These are phyloP conservation scores for Candida yuanshanica DNA, from an alignment of 805 yeast genomes.

Conservation along the genomic window DNA sequence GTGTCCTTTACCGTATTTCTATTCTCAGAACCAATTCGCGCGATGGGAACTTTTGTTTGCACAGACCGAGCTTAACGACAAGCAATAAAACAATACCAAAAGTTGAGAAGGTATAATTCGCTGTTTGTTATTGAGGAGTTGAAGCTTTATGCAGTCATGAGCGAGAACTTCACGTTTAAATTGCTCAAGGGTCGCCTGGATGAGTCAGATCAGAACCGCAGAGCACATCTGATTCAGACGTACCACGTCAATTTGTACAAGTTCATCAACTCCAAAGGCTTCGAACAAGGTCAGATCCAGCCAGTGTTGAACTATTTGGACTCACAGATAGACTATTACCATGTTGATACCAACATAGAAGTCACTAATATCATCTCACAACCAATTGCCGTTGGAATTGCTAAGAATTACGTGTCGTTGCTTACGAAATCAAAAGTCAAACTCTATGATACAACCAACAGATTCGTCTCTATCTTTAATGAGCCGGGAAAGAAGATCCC, in stretches of 20 bases:
- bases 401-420: slow-evolving; percentile 19
- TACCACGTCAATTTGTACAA: slow-evolving; percentile 9
- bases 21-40: neutral
- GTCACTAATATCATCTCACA: slow-evolving; percentile 11
- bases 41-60: neutral
- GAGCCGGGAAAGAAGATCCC: slow-evolving; percentile 21
- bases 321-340: slow-evolving; percentile 13
- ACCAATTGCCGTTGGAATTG: slow-evolving; percentile 13
- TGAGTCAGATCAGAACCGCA: neutral
- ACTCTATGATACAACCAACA: slow-evolving; percentile 25
- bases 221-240: slow-evolving; percentile 4
- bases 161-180: neutral
- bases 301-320: slow-evolving; percentile 11
- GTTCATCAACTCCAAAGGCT: slow-evolving; percentile 5
- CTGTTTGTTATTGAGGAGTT: no score
- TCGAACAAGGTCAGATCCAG: slow-evolving; percentile 2
- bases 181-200: neutral
- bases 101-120: no score
- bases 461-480: slow-evolving; percentile 23
- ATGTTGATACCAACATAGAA: slow-evolving; percentile 19
- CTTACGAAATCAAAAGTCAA: slow-evolving; percentile 16
- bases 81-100: neutral
- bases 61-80: neutral
- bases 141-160: neutral
- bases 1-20: neutral